A percentile compares a stretch with the other conserved stretches of the same genome.
These are phyloP conservation scores for Gigaspora rosea DNA, from an alignment of 192 early-diverging fungal genomes.

Conservation along the genomic window DNA sequence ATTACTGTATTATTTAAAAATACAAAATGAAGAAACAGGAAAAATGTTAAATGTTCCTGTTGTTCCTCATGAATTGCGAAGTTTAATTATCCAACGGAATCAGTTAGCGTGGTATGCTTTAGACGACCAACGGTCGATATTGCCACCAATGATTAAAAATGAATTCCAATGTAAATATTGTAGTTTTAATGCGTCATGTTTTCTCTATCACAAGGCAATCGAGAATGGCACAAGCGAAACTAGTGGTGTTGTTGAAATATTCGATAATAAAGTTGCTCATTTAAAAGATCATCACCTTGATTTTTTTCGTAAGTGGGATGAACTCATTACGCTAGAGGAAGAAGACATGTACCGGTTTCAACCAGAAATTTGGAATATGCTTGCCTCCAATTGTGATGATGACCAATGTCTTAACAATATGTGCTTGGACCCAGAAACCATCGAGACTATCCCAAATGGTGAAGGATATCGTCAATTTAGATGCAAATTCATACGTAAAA, in stretches of 20 bases:
- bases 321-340: slow-evolving; percentile 76
- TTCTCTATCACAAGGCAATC: slow-evolving; percentile 70
- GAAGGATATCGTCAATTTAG: slow-evolving; percentile 9
- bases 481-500: slow-evolving; percentile 1
- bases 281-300: slow-evolving; percentile 55
- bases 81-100: slow-evolving; percentile 77
- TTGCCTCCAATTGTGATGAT: slow-evolving; percentile 51
- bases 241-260: slow-evolving; percentile 61
- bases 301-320: slow-evolving; percentile 83
- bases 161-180: slow-evolving; percentile 69
- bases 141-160: slow-evolving; percentile 76
- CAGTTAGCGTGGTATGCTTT: slow-evolving; percentile 61
- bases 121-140: slow-evolving; percentile 23
- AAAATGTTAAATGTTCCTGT: slow-evolving; percentile 68
- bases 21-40: slow-evolving; percentile 26
- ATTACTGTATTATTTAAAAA: slow-evolving; percentile 77
- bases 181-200: slow-evolving; percentile 62
- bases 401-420: slow-evolving; percentile 33
- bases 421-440: slow-evolving; percentile 6
- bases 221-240: slow-evolving; percentile 64
- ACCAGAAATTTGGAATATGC: slow-evolving; percentile 71
- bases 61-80: slow-evolving; percentile 65
- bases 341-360: slow-evolving; percentile 59
- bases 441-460: not conserved
- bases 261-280: slow-evolving; percentile 64